Evolutionary conservation across 2,329 filamentous ascomycete genomes (phyloP).

Genomic region (Ophiostoma piceae): DNA sequence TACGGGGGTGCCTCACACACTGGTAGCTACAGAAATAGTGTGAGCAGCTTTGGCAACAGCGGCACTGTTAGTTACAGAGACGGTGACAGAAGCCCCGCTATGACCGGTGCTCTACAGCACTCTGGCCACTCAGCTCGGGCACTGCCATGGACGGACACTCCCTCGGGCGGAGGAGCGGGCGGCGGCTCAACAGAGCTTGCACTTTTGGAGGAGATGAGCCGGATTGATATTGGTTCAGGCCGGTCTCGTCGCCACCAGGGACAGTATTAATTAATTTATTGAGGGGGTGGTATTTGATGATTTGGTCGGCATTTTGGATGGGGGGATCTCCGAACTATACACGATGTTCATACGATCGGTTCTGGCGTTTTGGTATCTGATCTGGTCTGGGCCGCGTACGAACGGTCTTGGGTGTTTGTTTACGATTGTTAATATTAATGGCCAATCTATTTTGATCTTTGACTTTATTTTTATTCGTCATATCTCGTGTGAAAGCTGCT

Average conservation of each 20-base stretch:
- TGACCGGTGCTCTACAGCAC: constrained; percentile 32
- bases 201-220: constrained; percentile 65
- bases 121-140: not conserved
- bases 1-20: constrained; percentile 6
- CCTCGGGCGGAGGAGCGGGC: constrained; percentile 32
- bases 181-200: constrained; percentile 49
- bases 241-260: constrained; percentile 46
- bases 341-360: not conserved
- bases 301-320: not conserved
- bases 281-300: not conserved
- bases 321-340: not conserved
- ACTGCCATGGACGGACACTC: constrained; percentile 22
- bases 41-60: constrained; percentile 2
- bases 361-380: not conserved
- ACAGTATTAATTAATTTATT: too few relatives aligned
- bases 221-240: constrained; percentile 60
- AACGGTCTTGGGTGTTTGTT: not conserved
- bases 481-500: not conserved
- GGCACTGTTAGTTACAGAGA: constrained; percentile 13
- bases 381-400: not conserved
- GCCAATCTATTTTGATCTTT: not conserved
- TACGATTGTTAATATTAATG: not conserved
- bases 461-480: not conserved
- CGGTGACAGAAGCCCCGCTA: constrained; percentile 30
- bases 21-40: constrained; percentile 16